Conservation (phyloP, 805 yeast genomes). For the Pichia scutulata region DNA sequence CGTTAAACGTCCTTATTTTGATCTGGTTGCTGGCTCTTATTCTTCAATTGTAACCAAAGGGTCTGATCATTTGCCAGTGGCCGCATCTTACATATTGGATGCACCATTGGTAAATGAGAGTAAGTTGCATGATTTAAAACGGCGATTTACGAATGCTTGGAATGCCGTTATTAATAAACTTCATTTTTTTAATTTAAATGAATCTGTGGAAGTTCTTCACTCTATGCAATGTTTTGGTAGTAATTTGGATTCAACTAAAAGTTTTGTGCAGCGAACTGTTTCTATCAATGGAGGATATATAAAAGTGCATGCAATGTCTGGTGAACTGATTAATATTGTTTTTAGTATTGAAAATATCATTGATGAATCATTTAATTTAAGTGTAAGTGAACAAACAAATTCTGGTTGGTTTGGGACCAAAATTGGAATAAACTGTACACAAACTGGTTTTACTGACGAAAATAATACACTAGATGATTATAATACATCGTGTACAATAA, state of each 20-base stretch:
- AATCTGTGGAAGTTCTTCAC: neutral
- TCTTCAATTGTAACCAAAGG: constrained; percentile 20
- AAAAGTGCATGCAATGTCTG: constrained; percentile 3
- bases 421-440: constrained; percentile 6
- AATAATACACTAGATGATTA: neutral
- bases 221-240: constrained; percentile 13
- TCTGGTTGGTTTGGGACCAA: constrained; percentile 14
- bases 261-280: neutral
- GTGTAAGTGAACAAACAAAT: constrained; percentile 27
- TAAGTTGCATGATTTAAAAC: constrained; percentile 29
- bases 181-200: constrained; percentile 35
- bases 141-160: constrained; percentile 28
- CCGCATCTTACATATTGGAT: constrained; percentile 28
- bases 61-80: constrained; percentile 55
- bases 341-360: constrained; percentile 31
- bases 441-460: neutral
- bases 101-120: constrained; percentile 32
- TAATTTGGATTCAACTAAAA: constrained; percentile 22
- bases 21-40: constrained; percentile 14
- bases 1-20: constrained; percentile 19
- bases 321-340: constrained; percentile 9
- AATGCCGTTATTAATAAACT: constrained; percentile 18
- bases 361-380: constrained; percentile 32
- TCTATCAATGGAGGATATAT: neutral
- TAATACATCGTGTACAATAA: constrained; percentile 15